Percentiles rank a stretch among this genome's conserved stretches.
These are phyloP conservation scores for Trichosporon inkin DNA, from an alignment of 1,284 basidiomycete species.

Conservation along the genomic window DNA sequence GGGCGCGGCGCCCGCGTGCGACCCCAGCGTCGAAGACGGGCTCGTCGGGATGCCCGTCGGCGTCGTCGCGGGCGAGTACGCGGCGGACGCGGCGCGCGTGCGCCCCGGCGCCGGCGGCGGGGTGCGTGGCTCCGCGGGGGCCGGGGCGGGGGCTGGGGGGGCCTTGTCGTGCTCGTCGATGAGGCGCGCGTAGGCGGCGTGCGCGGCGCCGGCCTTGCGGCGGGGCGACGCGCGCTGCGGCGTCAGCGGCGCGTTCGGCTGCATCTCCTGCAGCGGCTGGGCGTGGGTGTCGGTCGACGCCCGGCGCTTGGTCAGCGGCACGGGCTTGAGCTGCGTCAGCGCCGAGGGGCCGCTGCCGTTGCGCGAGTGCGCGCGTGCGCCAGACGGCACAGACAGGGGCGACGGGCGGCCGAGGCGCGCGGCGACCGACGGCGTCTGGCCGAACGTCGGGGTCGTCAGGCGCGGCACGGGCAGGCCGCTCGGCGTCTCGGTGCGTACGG, in stretches of 20 bases:
- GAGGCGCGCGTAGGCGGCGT: not conserved
- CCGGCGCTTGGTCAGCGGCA: not conserved
- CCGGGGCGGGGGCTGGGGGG: not conserved
- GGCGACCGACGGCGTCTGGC: not conserved
- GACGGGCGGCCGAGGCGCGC: not conserved
- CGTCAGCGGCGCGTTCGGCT: not conserved
- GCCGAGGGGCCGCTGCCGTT: not conserved
- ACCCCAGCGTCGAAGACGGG: too few species aligned
- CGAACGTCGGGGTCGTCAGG: slow-evolving; percentile 1
- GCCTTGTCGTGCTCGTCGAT: slow-evolving; percentile 1
- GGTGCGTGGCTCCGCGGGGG: not conserved
- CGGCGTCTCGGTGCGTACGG: not conserved
- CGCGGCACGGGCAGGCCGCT: not conserved
- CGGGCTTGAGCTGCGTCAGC: not conserved
- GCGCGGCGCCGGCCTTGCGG: not conserved
- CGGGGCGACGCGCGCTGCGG: not conserved
- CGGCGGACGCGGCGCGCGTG: too few species aligned
- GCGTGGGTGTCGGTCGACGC: not conserved
- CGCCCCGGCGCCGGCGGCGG: not conserved
- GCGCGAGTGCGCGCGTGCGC: not conserved
- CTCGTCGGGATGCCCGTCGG: too few species aligned
- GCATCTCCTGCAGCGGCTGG: slow-evolving; percentile 7
- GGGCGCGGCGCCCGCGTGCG: not conserved
- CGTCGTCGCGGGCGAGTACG: too few species aligned
- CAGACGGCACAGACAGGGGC: too few species aligned